Base-by-base conservation (phyloP, 257 asterid genomes). In the Ehretia macrophylla region DNA sequence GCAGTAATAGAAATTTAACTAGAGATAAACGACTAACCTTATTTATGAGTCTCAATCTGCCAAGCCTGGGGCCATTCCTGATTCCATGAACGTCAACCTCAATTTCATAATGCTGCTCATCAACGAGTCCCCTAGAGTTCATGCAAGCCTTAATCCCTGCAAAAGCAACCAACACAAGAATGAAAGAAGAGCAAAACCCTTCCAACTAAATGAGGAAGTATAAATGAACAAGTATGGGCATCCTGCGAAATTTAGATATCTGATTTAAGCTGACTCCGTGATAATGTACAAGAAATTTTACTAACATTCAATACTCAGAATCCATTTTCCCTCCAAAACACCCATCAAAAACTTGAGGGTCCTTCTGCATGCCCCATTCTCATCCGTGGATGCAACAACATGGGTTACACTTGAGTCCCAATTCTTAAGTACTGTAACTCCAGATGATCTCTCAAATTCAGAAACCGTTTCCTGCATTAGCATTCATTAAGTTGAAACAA, bases 281-380 rank as follows among this genome's bases (percentile, higher is more conserved):
- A 23, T 47, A 17, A 23, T 46, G 32, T 23, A 46, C 37, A 32
- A 12, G 3, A 32, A 44, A 58, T 56, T 46, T 14, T 59, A 78
- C 98, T 81, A 59, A 92, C 99, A 92, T 9, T 81, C 71, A 9
- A 82, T 76, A 62, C 77, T 81, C 72, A 92, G 59, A 67, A 88
- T 80, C 99, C 99, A 92, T 81, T 88, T 86, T 57, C 99, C 99
- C 72, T 81, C 91, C 82, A 92, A 63, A 67, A 92, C 72, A 23
- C 96, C 97, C 99, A 84, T 92, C 79, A 92, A 72, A 72, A 77
- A 81, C 59, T 92, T 92, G 68, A 86, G 84, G 58, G 97, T 92
- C 65, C 99, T 76, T 80, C 78, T 81, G 75, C 99, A 86, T 17
- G 95, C 87, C 50, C 96, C 89, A 67, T 81, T 84, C 71, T 83